Evolutionary conservation across 2,329 filamentous ascomycete genomes (phyloP), one percentile per base, ranked within the genome.

Genomic region (Ophiostoma australiae): DNA sequence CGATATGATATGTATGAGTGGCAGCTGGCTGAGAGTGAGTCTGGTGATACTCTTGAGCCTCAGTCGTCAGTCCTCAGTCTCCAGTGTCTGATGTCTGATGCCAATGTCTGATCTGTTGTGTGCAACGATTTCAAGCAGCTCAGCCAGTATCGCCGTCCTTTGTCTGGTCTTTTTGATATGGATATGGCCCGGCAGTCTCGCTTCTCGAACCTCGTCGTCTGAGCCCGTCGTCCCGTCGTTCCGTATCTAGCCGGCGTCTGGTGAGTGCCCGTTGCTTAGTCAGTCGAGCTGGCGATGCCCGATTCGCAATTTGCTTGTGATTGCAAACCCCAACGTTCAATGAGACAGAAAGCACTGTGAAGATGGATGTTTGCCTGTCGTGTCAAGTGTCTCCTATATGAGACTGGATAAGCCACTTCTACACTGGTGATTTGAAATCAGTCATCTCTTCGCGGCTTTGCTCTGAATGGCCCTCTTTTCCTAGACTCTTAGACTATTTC

Each of bases 391-490:
- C 3, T 33, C n/a, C 52, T n/a, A 55, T 63, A 63, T 33, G 13
- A 35, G 15, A 63, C 27, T 13, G 4, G 8, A 17, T 58, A 63
- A 7, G 31, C 33, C 63, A 58, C 31, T 23, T 67, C 35, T 37
- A 58, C 4, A 33, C 37, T 63, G 11, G 44, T 31, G 69, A 70
- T 67, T 67, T 39, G 66, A 67, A 58, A 70, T 67, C 69, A 70
- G 69, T 67, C 63, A 27, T 41, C 44, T 41, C 37, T 39, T 37
- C 58, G 58, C 58, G 58, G 58, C 15, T 68, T 27, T 68, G 41
- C 8, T 41, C 35, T 23, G 5, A 7, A 6, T 55, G 48, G 13
- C 41, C 48, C 33, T 48, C n/a, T 63, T 70, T 63, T 70, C 41
- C 15, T 41, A 41, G 39, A 41, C 39, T 41, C 39, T 8, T 27